Evolutionary conservation across 2,329 filamentous ascomycete genomes (phyloP), one percentile per base, ranked within the genome.

Genomic region (Dactylellina sp.): DNA sequence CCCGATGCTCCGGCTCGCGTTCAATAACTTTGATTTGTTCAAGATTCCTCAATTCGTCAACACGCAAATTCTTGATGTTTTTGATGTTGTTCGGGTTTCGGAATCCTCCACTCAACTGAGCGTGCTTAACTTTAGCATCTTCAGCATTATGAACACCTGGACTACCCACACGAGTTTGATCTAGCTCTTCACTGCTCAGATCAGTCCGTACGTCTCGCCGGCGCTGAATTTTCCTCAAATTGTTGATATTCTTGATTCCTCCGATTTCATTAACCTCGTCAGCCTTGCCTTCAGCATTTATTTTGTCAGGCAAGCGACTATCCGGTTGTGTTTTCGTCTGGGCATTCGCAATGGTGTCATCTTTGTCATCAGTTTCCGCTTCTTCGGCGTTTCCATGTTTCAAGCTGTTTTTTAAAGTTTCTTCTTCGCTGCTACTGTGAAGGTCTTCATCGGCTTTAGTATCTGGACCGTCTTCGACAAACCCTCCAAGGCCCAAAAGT

Each of bases 211-310:
- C 11, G 28, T 55, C 37, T 25, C 28, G 24, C 32, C 32, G 9
- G 20, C 37, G 37, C 14, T 16, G 37, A 40, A 7, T 14, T 14
- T 40, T 40, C 12, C 14, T 40, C 4, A 6, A 12, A 40, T 40
- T 40, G 12, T 40, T 40, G 5, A 40, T 40, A 39, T 55, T 55
- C n/a, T 40, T 40, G 14, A 55, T 55, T 9, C 50, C 50, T 6
- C 50, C 50, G 6, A 40, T 24, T 40, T 55, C 25, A 24, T 18
- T 32, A 7, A 9, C n/a, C 25, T 24, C 5, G 11, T 7, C 18
- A 40, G 5, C 6, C 5, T 32, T 32, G 28, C 9, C 4, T 32
- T 32, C 9, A 32, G 28, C n/a, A n/a, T 4, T 32, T 32, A 4
- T 32, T 32, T 32, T 32, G 28, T 9, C n/a, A n/a, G n/a, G n/a